phyloP scores from a whole-genome alignment of 2,329 filamentous ascomycete species.

The Calonectria fujianensis region DNA sequence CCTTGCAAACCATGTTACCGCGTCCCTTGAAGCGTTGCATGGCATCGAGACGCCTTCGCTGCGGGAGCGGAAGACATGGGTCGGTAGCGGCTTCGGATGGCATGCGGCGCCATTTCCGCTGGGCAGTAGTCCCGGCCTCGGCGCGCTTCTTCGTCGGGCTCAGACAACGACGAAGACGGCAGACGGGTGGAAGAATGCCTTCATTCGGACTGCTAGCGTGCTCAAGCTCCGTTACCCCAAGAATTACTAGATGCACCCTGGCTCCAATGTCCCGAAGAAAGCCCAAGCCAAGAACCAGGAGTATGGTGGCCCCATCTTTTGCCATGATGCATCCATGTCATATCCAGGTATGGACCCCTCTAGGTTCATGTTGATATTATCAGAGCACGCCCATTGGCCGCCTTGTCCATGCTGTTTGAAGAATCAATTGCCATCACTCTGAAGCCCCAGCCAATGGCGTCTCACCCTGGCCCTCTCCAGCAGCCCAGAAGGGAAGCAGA shows the following conservation, averaged over 20 bases:
- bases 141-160: slow-evolving; percentile 34
- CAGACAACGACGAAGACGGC: slow-evolving; percentile 18
- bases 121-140: slow-evolving; percentile 39
- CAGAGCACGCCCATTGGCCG: slow-evolving; percentile 52
- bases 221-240: slow-evolving; percentile 31
- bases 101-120: slow-evolving; percentile 17
- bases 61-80: slow-evolving; percentile 34
- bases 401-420: slow-evolving; percentile 55
- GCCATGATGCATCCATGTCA: slow-evolving; percentile 43
- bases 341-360: slow-evolving; percentile 43
- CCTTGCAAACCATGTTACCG: slow-evolving; percentile 33
- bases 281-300: slow-evolving; percentile 29
- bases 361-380: slow-evolving; percentile 47
- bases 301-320: slow-evolving; percentile 47
- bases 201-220: slow-evolving; percentile 19
- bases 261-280: slow-evolving; percentile 27
- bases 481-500: slow-evolving; percentile 43
- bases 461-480: slow-evolving; percentile 25
- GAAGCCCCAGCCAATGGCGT: slow-evolving; percentile 45
- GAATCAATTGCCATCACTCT: slow-evolving; percentile 57
- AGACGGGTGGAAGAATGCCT: slow-evolving; percentile 24
- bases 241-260: slow-evolving; percentile 35
- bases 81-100: slow-evolving; percentile 26
- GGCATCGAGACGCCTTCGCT: slow-evolving; percentile 7
- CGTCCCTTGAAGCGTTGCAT: not conserved